Evolutionary conservation across 768 basidiomycete species (phyloP), one percentile per base, ranked within the genome.

Genomic region (Amanita rubescens): DNA sequence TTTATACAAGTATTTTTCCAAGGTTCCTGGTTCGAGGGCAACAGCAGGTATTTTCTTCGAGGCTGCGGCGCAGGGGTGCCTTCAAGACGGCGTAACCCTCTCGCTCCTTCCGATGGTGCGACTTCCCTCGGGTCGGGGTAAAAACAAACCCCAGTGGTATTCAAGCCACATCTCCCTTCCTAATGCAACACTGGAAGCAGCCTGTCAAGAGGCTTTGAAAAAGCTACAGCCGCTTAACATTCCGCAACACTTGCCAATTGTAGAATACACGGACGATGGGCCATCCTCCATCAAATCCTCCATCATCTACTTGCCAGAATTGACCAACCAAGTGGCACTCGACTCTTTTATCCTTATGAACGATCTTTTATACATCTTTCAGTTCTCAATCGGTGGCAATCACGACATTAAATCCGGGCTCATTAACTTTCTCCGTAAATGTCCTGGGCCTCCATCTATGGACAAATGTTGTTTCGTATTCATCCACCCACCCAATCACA

Each of bases 31-130:
- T 3, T 55, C 45, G 46, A 58, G 57, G 59, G 55, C 38, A 25
- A 19, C 38, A 22, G 58, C 60, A 39, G 56, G 55, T 54, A 41
- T 59, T 15, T 55, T 55, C 27, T 59, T 57, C 43, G 60, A 61
- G 54, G 58, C 56, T 20, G 33, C 43, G 47, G 54, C n/a, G 35
- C 60, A 61, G 39, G 12, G 30, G 15, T 19, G 38, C 38, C 38
- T 39, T 39, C 17, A 8, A 39, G 15, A 39, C 24, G 44, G 49
- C 24, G 22, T 39, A 38, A 49, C 35, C 49, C 17, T 49, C 25
- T 6, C 37, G 14, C 34, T 49, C 19, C 5, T 49, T 49, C 49
- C 33, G 38, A 49, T 49, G 49, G 49, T 49, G 49, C 33, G 5
- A 49, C 49, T 35, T 12, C 17, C 49, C 30, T 47, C 27, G 27